Base-by-base conservation (phyloP, 2,329 filamentous ascomycete genomes). In the Penicillium sp. region DNA sequence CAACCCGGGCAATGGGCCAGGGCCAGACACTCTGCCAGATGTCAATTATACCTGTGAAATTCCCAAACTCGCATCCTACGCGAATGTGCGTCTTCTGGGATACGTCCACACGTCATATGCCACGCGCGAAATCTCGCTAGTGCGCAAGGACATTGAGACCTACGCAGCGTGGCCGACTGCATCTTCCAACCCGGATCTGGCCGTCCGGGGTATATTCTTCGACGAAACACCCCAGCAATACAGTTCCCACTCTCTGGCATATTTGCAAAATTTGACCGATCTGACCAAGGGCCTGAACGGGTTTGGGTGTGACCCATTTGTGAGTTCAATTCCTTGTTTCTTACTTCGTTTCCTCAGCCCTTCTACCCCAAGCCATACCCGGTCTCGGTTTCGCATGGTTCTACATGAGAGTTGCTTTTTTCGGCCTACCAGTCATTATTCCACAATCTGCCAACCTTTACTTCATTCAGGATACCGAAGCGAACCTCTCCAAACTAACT, bases 41-140 rank as follows among this genome's bases (percentile, higher is more conserved):
- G 62, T 61, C 42, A 69, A 71, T 55, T 75, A 74, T 55, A 68
- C 65, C 23, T 60, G 65, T 29, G 72, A 70, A 51, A 67, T 74
- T 39, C 64, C 65, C 28, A 64, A 57, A 42, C 64, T 76, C 38
- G 66, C 68, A 44, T 57, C 61, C 16, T 64, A 70, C 52, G 58
- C 70, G 49, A 79, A 80, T 62, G 71, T 74, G 42, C 67, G 70
- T 27, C 69, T 76, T 39, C 61, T 80, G 44, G 74, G 70, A 9
- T 77, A 76, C 58, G 75, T 78, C 59, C 64, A 75, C 37, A 74
- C 72, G 45, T 76, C 72, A 29, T 80, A 77, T 59, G 66, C 63
- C 18, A 62, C 56, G 38, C 67, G 68, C 40, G 58, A 68, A 40
- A 57, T 75, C 63, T 60, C 68, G 57, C 47, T 69, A 64, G 59